These are phyloP conservation scores for Penicillium sp. DNA, from an alignment of 2,329 filamentous ascomycete genomes.

Conservation along the genomic window DNA sequence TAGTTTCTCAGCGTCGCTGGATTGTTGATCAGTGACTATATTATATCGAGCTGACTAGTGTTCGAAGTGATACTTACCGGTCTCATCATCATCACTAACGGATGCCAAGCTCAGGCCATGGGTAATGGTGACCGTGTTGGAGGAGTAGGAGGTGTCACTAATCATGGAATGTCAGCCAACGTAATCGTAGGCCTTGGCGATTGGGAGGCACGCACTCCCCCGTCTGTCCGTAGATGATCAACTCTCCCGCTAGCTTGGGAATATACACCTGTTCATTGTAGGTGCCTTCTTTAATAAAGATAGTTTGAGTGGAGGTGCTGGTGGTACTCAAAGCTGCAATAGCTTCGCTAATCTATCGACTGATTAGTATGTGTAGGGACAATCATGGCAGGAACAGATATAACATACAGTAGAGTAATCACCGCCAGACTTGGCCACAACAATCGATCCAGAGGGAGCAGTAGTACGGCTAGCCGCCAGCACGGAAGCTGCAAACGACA, in stretches of 20 bases:
- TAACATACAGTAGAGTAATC: slow-evolving; percentile 28
- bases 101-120: slow-evolving; percentile 20
- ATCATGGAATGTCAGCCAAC: neutral
- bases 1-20: slow-evolving; percentile 22
- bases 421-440: slow-evolving; percentile 35
- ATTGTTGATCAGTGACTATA: neutral
- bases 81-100: slow-evolving; percentile 30
- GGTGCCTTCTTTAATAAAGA: slow-evolving; percentile 67
- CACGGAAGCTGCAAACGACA: slow-evolving; percentile 25
- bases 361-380: neutral
- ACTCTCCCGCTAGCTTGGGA: slow-evolving; percentile 52
- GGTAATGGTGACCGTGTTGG: slow-evolving; percentile 65
- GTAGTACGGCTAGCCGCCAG: slow-evolving; percentile 34
- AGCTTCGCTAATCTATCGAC: slow-evolving; percentile 49
- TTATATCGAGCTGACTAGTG: neutral
- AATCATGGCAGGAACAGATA: no score
- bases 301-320: slow-evolving; percentile 59
- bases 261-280: slow-evolving; percentile 68
- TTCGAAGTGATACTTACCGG: slow-evolving; percentile 19
- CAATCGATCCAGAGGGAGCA: slow-evolving; percentile 33
- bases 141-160: slow-evolving; percentile 51
- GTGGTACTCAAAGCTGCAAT: slow-evolving; percentile 63
- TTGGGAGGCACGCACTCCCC: slow-evolving; percentile 34
- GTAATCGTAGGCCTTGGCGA: slow-evolving; percentile 42
- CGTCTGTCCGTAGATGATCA: slow-evolving; percentile 67